Evolutionary conservation across 2,329 filamentous ascomycete genomes (phyloP).

Genomic region (Ceratocystis colombiana): DNA sequence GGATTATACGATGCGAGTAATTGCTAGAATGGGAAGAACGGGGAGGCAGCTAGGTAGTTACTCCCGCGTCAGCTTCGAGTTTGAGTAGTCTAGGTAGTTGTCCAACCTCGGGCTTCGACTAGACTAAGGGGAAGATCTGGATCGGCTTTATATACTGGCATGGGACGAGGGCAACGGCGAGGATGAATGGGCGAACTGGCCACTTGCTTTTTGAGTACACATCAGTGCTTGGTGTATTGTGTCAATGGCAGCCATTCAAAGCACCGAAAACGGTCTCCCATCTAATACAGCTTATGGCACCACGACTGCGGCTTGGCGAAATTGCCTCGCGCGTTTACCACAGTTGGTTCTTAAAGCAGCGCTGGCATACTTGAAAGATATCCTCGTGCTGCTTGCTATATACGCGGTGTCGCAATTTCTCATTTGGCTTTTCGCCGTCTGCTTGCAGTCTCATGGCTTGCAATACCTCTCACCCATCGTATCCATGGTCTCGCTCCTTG

Average conservation of each 20-base stretch:
- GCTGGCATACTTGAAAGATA: background rate
- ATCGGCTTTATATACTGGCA: background rate
- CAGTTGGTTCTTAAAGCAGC: background rate
- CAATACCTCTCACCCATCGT: conserved; percentile 19
- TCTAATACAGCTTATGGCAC: background rate
- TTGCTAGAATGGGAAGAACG: background rate
- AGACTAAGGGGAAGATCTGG: background rate
- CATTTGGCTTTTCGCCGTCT: conserved; percentile 37
- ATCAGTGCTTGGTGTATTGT: too few relatives aligned
- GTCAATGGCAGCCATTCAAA: too few relatives aligned
- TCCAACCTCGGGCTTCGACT: background rate
- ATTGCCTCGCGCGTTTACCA: background rate
- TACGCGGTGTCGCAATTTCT: conserved; percentile 38
- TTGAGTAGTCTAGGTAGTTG: conserved; percentile 1
- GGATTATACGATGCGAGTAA: background rate
- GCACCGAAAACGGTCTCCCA: too few relatives aligned
- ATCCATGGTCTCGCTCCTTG: background rate
- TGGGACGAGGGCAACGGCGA: too few relatives aligned
- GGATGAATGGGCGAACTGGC: too few relatives aligned
- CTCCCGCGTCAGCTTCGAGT: too few relatives aligned
- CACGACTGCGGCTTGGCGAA: background rate
- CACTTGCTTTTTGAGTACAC: too few relatives aligned
- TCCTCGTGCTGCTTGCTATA: conserved; percentile 27
- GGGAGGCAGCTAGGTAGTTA: background rate
- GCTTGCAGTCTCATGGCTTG: conserved; percentile 31